phyloP scores from a whole-genome alignment of 441 rosid species.

The Arabidopsis lyrata region DNA sequence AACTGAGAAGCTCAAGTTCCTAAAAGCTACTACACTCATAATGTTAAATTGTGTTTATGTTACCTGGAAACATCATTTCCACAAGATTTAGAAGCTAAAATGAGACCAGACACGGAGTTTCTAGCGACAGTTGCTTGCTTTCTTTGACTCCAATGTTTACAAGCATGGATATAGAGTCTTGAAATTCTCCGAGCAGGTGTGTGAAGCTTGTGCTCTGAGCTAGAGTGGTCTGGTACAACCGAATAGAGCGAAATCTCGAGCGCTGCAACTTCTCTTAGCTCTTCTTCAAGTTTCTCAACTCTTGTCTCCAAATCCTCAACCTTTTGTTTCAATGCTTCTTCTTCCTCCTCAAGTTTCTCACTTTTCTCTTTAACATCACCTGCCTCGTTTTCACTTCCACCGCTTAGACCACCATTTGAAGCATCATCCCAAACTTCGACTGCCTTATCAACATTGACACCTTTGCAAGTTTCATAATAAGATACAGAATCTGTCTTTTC shows the following conservation, averaged over 20 bases:
- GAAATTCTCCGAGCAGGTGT: conserved; percentile 85
- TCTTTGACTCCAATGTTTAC: conserved; percentile 71
- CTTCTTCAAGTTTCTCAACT: conserved; percentile 85
- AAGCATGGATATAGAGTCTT: conserved; percentile 81
- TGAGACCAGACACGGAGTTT: conserved; percentile 75
- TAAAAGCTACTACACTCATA: background rate
- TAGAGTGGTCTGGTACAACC: conserved; percentile 81
- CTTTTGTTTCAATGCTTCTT: conserved; percentile 55
- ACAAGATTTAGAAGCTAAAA: conserved; percentile 77
- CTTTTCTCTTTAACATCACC: conserved; percentile 54
- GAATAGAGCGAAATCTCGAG: conserved; percentile 87
- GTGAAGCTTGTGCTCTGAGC: conserved; percentile 89
- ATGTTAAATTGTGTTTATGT: background rate
- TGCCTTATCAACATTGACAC: conserved; percentile 42
- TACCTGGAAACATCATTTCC: conserved; percentile 92
- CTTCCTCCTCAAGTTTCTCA: conserved; percentile 37
- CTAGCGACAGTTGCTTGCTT: conserved; percentile 72
- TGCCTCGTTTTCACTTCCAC: conserved; percentile 59
- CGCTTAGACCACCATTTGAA: conserved; percentile 51
- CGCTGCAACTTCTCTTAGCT: conserved; percentile 91
- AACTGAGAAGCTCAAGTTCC: background rate
- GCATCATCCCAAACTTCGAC: conserved; percentile 55
- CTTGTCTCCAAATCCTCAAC: conserved; percentile 69
- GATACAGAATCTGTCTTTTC: conserved; percentile 7
- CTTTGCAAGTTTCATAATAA: conserved; percentile 52